Conservation (phyloP, 2,329 filamentous ascomycete genomes). For the Venturia asperata region DNA sequence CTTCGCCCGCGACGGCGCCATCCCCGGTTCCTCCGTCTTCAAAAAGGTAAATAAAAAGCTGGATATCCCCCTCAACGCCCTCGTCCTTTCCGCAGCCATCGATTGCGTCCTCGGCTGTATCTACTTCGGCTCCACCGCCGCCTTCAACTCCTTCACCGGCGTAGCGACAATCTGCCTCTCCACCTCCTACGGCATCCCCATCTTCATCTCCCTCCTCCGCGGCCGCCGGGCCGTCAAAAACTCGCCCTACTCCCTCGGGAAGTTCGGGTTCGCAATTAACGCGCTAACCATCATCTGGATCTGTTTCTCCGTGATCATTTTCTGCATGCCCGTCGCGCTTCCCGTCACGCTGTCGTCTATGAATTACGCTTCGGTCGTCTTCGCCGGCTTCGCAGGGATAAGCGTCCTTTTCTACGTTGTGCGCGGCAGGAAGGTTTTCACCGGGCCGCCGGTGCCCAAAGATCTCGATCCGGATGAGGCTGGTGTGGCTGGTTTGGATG, state of each 20-base stretch:
- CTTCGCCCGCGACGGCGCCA: slow-evolving; percentile 67
- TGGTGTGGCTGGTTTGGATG: neutral
- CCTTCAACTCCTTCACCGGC: slow-evolving; percentile 73
- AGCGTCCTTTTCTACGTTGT: slow-evolving; percentile 34
- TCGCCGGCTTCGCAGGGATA: slow-evolving; percentile 34
- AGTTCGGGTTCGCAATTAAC: slow-evolving; percentile 63
- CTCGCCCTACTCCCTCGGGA: slow-evolving; percentile 62
- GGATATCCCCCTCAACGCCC: slow-evolving; percentile 63
- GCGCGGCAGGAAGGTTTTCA: slow-evolving; percentile 33
- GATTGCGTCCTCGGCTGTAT: slow-evolving; percentile 68
- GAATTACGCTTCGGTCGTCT: slow-evolving; percentile 40
- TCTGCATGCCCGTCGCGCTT: slow-evolving; percentile 59
- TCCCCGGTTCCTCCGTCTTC: slow-evolving; percentile 63
- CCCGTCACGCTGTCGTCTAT: slow-evolving; percentile 35
- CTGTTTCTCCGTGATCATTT: slow-evolving; percentile 59
- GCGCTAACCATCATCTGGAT: slow-evolving; percentile 64
- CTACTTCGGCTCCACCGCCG: slow-evolving; percentile 69
- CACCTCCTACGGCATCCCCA: slow-evolving; percentile 68
- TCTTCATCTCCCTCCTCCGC: slow-evolving; percentile 62
- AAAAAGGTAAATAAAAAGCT: slow-evolving; percentile 56
- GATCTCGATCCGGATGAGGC: slow-evolving; percentile 15
- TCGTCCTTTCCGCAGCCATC: slow-evolving; percentile 60
- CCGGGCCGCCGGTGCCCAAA: slow-evolving; percentile 32
- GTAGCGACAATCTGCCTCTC: slow-evolving; percentile 74
- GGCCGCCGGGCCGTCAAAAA: slow-evolving; percentile 58